Conservation (phyloP, 768 basidiomycete species). For the Panaeolus papilionaceus region DNA sequence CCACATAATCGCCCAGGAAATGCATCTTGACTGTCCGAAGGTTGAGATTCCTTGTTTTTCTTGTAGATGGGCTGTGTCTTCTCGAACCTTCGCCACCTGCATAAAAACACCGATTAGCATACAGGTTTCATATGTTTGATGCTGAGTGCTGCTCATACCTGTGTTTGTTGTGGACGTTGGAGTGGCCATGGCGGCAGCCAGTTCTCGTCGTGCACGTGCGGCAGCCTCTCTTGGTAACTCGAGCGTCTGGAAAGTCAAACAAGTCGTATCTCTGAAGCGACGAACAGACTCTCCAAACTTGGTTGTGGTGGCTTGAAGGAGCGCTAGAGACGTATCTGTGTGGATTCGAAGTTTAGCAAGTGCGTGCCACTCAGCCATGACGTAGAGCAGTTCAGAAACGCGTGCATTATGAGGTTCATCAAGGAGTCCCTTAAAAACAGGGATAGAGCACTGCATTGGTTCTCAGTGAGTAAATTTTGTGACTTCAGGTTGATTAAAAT, state of each 20-base stretch:
- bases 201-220: slow-evolving; percentile 32
- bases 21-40: slow-evolving; percentile 39
- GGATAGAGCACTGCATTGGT: slow-evolving; percentile 39
- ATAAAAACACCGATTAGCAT: no score
- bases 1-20: slow-evolving; percentile 31
- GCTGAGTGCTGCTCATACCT: neutral
- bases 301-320: slow-evolving; percentile 33
- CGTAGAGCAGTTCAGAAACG: slow-evolving; percentile 42
- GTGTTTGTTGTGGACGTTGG: no score
- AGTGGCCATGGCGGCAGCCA: no score
- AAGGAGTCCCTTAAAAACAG: slow-evolving; percentile 44
- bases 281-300: slow-evolving; percentile 37
- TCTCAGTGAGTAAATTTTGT: slow-evolving; percentile 31
- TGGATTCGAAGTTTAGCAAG: slow-evolving; percentile 32
- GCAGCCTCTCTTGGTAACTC: slow-evolving; percentile 46
- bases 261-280: slow-evolving; percentile 33
- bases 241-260: slow-evolving; percentile 32
- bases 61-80: neutral
- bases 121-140: no score
- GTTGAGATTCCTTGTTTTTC: slow-evolving; percentile 32
- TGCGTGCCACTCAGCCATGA: slow-evolving; percentile 42
- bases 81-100: no score
- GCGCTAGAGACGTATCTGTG: slow-evolving; percentile 32
- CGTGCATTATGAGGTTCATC: slow-evolving; percentile 31
- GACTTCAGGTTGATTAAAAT: slow-evolving; percentile 6